phyloP scores from a whole-genome alignment of 2,329 filamentous ascomycete genomes.

The Cladophialophora psammophila region DNA sequence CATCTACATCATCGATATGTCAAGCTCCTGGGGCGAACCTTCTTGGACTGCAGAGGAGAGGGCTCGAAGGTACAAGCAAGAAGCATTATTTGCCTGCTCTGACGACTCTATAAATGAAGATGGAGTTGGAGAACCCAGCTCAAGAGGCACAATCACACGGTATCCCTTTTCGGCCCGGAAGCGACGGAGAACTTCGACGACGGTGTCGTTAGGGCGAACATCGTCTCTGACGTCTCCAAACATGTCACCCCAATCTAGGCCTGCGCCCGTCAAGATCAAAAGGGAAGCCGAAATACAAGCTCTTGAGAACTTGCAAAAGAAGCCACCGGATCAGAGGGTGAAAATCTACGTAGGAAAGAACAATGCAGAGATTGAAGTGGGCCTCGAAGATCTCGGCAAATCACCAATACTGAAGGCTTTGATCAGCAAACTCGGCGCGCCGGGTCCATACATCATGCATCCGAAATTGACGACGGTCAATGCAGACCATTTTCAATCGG shows the following conservation, averaged over 20 bases:
- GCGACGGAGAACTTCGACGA: neutral
- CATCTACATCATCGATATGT: constrained; percentile 6
- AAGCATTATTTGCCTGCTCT: neutral
- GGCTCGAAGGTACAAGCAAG: constrained; percentile 1
- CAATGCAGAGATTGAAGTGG: constrained; percentile 27
- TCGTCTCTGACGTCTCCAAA: neutral
- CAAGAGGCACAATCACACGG: neutral
- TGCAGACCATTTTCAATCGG: constrained; percentile 30
- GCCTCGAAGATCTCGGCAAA: constrained; percentile 31
- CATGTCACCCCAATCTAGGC: constrained; percentile 4
- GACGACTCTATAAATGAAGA: neutral
- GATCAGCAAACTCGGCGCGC: constrained; percentile 15
- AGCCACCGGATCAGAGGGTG: constrained; percentile 21
- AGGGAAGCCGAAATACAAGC: constrained; percentile 26
- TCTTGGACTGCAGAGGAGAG: neutral
- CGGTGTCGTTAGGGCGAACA: neutral
- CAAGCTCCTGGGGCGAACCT: neutral
- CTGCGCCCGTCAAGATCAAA: constrained; percentile 21
- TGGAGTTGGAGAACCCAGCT: neutral
- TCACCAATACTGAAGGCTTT: constrained; percentile 31
- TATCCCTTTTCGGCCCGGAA: neutral
- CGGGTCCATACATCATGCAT: constrained; percentile 37
- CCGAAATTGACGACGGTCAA: constrained; percentile 31
- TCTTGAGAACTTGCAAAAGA: neutral
- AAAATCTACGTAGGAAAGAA: constrained; percentile 32